Base-by-base conservation (phyloP, 108 stramenopile species). In the Discostella stelligeroides region DNA sequence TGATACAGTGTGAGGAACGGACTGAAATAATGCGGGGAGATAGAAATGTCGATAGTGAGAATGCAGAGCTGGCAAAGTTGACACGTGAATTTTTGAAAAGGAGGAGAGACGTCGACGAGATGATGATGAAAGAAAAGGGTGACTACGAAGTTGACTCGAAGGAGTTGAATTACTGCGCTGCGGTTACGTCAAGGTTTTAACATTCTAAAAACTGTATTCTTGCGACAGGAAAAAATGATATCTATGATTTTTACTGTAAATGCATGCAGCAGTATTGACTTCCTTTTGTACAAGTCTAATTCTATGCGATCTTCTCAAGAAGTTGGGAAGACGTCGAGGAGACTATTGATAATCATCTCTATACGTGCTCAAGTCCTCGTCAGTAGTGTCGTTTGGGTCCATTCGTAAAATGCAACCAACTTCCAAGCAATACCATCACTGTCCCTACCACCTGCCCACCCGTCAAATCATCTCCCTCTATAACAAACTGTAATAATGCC, bases 391-490 rank as follows among this genome's bases (percentile, higher is more conserved):
- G 34, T 34, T 34, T 21, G 49, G 49, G 49, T 63, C 66, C 62
- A 84, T 58, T 56, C 55, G 78, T 86, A 65, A 84, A 86, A 57
- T 84, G 77, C 12, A 86, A 37, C 80, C 81, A 84, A 49, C 80
- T 86, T 55, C 80, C 74, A 10, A 82, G 46, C 56, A 86, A 62
- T 10, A 83, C 81, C 68, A 86, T 49, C 18, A 60, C 47, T 5
- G 85, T 86, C 1, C 85, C 82, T 18, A 73, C 30, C 38, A 86
- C 51, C 58, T 86, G 85, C 43, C 63, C 58, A 21, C 37, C 23
- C n/a, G 72, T 72, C 66, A 86, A 69, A 38, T 75, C 68, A 48
- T 62, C 69, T 28, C 82, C 79, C 66, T 84, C 82, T 45, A 79
- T 28, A 10, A 51, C 57, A 34, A 65, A 68, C 51, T 88, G 88